phyloP scores from a whole-genome alignment of 441 rosid species.

The Erodium texanum region DNA sequence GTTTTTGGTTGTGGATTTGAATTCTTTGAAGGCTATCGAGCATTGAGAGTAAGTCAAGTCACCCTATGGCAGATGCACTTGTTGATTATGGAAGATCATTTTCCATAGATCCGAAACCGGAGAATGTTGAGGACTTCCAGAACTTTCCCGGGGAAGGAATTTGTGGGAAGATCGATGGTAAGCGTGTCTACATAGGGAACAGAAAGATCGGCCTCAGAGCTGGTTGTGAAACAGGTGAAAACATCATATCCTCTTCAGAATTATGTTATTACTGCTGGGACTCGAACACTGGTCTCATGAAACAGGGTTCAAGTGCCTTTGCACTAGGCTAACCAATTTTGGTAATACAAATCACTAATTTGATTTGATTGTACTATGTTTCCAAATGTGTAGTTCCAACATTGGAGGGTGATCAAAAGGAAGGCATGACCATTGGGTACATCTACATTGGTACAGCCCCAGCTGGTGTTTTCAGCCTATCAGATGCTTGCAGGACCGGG shows the following conservation, averaged over 20 bases:
- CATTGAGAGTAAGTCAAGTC: slow-evolving; percentile 81
- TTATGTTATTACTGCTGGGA: too few species aligned
- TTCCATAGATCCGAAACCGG: slow-evolving; percentile 65
- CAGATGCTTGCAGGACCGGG: slow-evolving; percentile 73
- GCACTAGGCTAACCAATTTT: too few species aligned
- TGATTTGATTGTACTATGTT: not conserved
- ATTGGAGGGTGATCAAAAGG: slow-evolving; percentile 15
- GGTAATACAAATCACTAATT: too few species aligned
- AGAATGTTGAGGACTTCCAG: slow-evolving; percentile 47
- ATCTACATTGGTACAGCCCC: slow-evolving; percentile 34
- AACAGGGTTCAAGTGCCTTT: too few species aligned
- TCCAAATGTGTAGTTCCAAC: not conserved
- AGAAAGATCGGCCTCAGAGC: slow-evolving; percentile 54
- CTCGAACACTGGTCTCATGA: too few species aligned
- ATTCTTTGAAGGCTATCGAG: slow-evolving; percentile 64
- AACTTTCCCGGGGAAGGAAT: slow-evolving; percentile 90
- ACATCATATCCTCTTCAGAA: not conserved
- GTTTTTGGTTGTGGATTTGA: not conserved
- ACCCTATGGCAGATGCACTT: slow-evolving; percentile 80
- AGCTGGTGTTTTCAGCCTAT: slow-evolving; percentile 54
- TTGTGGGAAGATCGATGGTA: slow-evolving; percentile 59
- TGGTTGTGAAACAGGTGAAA: slow-evolving; percentile 48
- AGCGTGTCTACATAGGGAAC: slow-evolving; percentile 59
- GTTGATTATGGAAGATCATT: slow-evolving; percentile 49
- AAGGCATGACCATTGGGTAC: slow-evolving; percentile 58